Base-by-base conservation (phyloP, 305 asterid genomes). In the Petunia hybrid region DNA sequence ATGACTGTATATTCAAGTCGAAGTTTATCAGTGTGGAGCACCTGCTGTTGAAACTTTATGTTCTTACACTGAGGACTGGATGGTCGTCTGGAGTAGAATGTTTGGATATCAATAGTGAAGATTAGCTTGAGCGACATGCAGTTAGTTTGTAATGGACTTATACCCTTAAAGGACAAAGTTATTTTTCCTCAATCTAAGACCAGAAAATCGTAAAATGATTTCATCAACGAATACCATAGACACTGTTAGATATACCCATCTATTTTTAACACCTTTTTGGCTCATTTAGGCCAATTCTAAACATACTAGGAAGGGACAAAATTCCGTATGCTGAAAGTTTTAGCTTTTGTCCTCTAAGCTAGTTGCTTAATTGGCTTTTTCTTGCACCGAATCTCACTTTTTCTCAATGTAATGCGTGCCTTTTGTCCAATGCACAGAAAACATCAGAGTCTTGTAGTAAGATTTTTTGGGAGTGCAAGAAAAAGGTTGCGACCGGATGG, bases 401-500 rank as follows among this genome's bases (percentile, higher is more conserved):
- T 16, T 60, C 61, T 78, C 63, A 14, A 41, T 48, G 39, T 77
- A 60, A 45, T 31, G 43, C 7, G 12, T 71, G 77, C 16, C 8
- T 76, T 59, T 3, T 14, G 8, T 42, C n/a, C 5, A 4, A 14
- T 41, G n/a, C 64, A 64, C 87, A 92, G 94, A 83, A 78, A 0
- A 90, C 97, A 92, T 59, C 73, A 78, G 87, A 40, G 35, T 1
- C 94, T 90, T 2, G 92, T 91, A 9, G 83, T 36, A 36, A 82
- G 88, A 22, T 91, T 92, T 85, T 76, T 92, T 5, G 38, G 3
- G 38, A 92, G 86, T 22, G 91, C 95, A 10, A 74, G 89, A 67
- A 16, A 70, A 67, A 82, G 89, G 92, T 85, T 92, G 80, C 39
- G 51, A 61, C 65, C 48, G 0, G 65, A 84, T 62, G 92, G 94